phyloP scores from a whole-genome alignment of 306 rosid species.

The Inga oerstediana region DNA sequence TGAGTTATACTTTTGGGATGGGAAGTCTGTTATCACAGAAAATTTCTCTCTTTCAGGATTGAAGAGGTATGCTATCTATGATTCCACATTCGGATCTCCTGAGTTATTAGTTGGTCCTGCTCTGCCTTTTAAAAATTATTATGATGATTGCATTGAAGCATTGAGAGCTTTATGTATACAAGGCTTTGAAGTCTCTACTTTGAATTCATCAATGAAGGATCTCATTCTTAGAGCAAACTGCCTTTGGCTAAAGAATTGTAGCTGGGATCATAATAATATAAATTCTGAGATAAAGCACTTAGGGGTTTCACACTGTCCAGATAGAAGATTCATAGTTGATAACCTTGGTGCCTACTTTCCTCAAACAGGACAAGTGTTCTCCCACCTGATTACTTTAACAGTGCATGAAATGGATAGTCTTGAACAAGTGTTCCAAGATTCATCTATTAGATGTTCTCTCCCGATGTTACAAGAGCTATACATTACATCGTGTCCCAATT shows the following conservation, averaged over 20 bases:
- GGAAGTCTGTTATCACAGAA: neutral
- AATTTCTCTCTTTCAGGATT: neutral
- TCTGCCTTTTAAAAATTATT: too few species aligned
- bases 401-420: neutral
- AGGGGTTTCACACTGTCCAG: neutral
- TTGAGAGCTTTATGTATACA: neutral
- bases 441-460: too few species aligned
- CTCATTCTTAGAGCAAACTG: neutral
- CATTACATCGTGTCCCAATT: too few species aligned
- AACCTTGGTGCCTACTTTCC: neutral
- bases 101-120: too few species aligned
- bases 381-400: neutral
- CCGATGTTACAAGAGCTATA: too few species aligned
- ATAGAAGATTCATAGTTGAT: too few species aligned
- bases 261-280: too few species aligned
- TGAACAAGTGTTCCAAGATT: neutral
- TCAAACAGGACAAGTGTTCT: neutral
- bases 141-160: neutral
- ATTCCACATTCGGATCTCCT: neutral
- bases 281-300: neutral
- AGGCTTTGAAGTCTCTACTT: neutral
- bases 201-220: neutral
- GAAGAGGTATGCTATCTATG: neutral
- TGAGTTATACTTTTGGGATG: neutral
- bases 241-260: neutral